Evolutionary conservation across 2,329 filamentous ascomycete genomes (phyloP).

Genomic region (Aspergillus tanneri): DNA sequence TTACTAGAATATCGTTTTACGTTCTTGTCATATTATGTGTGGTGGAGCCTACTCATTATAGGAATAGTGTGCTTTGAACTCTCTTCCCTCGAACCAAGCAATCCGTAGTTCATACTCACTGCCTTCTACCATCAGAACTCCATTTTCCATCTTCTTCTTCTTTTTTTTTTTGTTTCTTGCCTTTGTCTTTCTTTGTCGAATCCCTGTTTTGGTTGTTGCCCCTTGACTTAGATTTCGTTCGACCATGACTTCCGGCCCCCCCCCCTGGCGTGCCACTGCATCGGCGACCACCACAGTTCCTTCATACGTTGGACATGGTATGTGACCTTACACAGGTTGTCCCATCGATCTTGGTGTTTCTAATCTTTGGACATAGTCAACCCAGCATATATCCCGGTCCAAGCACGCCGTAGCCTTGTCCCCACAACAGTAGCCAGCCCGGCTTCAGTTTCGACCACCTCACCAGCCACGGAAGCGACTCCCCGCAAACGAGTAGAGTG

Average conservation of each 20-base stretch:
- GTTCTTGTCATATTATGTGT: not conserved
- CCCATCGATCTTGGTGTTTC: conserved; percentile 1
- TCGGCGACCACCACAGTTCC: conserved; percentile 29
- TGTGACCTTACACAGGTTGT: conserved; percentile 13
- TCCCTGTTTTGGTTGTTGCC: no score
- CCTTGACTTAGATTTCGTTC: conserved; percentile 17
- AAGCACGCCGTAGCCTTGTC: conserved; percentile 61
- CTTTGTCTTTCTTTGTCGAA: conserved; percentile 13
- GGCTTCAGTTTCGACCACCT: conserved; percentile 22
- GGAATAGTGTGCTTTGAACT: conserved; percentile 15
- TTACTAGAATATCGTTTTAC: not conserved
- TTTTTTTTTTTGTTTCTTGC: conserved; percentile 17
- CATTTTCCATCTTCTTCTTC: conserved; percentile 9
- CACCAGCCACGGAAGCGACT: conserved; percentile 39
- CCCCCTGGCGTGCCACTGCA: conserved; percentile 40
- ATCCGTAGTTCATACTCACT: conserved; percentile 19
- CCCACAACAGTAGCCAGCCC: conserved; percentile 33
- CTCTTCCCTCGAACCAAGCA: conserved; percentile 11
- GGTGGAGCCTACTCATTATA: conserved; percentile 13
- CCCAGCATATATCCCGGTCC: conserved; percentile 61
- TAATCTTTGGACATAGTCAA: conserved; percentile 34
- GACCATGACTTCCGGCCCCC: conserved; percentile 41
- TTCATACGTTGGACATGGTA: conserved; percentile 36
- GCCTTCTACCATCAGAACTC: conserved; percentile 16
- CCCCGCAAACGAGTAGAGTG: conserved; percentile 65